Conservation (phyloP, 2,329 filamentous ascomycete species). For the Microdochium trichocladiopsis region DNA sequence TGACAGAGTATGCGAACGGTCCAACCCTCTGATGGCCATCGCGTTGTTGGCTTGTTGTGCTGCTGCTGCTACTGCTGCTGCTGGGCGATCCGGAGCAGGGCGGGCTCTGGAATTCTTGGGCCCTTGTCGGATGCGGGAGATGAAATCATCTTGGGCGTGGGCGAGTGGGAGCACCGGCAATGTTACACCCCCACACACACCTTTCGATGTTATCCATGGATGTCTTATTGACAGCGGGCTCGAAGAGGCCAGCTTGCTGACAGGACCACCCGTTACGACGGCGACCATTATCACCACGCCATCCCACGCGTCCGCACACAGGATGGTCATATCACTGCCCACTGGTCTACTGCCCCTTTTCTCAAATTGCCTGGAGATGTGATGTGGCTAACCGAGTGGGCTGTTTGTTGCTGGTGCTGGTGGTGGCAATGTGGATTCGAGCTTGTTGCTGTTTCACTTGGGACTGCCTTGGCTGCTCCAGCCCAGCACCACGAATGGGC, state of each 20-base stretch:
- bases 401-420: no score
- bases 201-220: neutral
- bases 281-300: neutral
- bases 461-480: no score
- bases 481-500: no score
- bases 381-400: no score
- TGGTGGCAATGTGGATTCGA: no score
- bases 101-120: neutral
- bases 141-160: neutral
- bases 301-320: no score
- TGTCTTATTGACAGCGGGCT: neutral
- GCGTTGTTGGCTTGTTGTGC: no score
- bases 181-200: neutral
- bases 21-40: no score
- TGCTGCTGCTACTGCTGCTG: neutral
- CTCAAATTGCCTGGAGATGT: neutral
- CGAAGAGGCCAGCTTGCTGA: neutral
- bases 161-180: neutral
- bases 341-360: no score
- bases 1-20: no score
- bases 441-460: no score
- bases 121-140: neutral
- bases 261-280: neutral
- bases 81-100: neutral
- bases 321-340: no score